These are phyloP conservation scores for Tricholoma terreum DNA, from an alignment of 768 basidiomycete genomes.

Conservation along the genomic window DNA sequence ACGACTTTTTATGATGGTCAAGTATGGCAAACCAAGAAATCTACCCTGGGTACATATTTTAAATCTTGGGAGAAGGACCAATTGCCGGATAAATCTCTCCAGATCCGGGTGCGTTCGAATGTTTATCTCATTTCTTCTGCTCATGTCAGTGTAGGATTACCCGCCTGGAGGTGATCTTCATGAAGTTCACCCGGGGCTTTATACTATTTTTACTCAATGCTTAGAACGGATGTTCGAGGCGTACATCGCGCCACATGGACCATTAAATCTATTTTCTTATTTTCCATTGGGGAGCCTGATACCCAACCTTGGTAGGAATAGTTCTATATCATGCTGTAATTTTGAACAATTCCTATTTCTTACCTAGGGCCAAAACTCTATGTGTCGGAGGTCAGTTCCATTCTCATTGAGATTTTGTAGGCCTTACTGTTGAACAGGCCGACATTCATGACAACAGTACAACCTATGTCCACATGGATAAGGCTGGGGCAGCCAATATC, in stretches of 20 bases:
- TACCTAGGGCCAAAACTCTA: background rate
- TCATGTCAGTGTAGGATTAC: no score
- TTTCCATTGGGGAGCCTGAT: background rate
- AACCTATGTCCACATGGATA: no score
- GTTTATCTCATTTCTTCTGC: no score
- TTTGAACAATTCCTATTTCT: background rate
- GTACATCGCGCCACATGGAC: background rate
- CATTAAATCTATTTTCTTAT: background rate
- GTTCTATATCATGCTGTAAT: no score
- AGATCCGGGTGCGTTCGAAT: no score
- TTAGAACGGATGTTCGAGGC: background rate
- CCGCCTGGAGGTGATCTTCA: background rate
- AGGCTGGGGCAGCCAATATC: no score
- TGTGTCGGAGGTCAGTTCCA: background rate
- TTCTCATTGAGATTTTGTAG: background rate
- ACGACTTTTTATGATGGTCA: background rate
- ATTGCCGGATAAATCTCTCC: no score
- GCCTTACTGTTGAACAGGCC: background rate
- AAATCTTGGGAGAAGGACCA: no score
- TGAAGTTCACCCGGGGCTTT: background rate
- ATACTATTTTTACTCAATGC: background rate
- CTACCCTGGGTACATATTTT: background rate
- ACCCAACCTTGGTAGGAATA: no score
- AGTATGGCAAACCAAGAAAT: background rate
- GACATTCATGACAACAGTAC: background rate